Evolutionary conservation across 2,329 filamentous ascomycete genomes (phyloP).

Genomic region (Aspergillus intermedius): DNA sequence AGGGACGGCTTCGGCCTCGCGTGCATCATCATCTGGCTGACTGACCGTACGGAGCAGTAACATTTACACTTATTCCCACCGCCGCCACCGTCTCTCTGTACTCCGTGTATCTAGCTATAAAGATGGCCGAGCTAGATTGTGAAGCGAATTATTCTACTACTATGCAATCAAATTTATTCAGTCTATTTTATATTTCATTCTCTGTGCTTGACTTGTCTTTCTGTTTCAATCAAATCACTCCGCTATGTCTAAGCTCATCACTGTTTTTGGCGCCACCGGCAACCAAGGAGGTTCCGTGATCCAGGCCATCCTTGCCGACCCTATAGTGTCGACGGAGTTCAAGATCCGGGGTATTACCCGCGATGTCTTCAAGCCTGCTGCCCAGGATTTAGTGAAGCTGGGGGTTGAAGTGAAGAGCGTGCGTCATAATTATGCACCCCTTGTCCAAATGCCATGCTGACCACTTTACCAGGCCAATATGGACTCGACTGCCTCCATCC

Average conservation of each 20-base stretch:
- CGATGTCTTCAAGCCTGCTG: conserved; percentile 30
- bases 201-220: no score
- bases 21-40: no score
- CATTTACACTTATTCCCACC: no score
- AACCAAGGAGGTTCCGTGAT: conserved; percentile 48
- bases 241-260: conserved; percentile 16
- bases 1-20: no score
- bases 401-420: conserved; percentile 33
- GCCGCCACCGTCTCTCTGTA: no score
- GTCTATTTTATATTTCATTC: no score
- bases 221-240: no score
- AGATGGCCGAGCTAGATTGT: no score
- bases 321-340: conserved; percentile 41
- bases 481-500: conserved; percentile 33
- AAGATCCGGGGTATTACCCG: conserved; percentile 48
- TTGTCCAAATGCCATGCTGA: neutral
- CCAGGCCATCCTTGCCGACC: conserved; percentile 40
- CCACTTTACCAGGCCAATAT: conserved; percentile 35
- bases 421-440: neutral
- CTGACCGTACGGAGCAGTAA: no score
- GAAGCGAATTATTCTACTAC: no score
- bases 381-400: conserved; percentile 20
- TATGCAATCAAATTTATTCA: no score
- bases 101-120: no score
- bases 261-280: conserved; percentile 49